phyloP scores from a whole-genome alignment of 495 filamentous ascomycete genomes.

The Tirmania nivea region DNA sequence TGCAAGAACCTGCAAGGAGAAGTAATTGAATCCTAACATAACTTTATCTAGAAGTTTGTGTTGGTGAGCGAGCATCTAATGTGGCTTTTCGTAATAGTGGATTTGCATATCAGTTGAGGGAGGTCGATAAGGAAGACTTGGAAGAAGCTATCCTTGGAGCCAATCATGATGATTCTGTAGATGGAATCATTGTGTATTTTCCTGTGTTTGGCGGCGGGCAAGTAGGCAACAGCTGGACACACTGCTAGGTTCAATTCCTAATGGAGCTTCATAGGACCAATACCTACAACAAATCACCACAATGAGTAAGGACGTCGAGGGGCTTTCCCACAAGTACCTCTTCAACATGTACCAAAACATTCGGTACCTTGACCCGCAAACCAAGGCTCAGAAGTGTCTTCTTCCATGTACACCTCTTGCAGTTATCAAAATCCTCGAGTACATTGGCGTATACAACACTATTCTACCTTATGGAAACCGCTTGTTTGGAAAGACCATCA shows the following conservation, averaged over 20 bases:
- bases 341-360: constrained; percentile 99
- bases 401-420: constrained; percentile 90
- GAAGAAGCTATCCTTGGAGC: constrained; percentile 68
- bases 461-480: constrained; percentile 85
- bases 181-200: constrained; percentile 97
- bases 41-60: neutral
- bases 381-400: constrained; percentile 64
- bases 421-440: constrained; percentile 86
- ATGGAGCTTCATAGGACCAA: constrained; percentile 47
- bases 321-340: constrained; percentile 77
- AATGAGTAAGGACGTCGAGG: constrained; percentile 82
- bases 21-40: constrained; percentile 36
- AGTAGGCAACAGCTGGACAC: neutral
- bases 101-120: constrained; percentile 64
- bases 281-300: constrained; percentile 92
- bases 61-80: neutral
- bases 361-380: constrained; percentile 62
- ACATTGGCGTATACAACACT: constrained; percentile 90
- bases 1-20: constrained; percentile 82
- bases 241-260: constrained; percentile 21
- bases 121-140: constrained; percentile 63
- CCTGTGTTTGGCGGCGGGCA: constrained; percentile 51
- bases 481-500: constrained; percentile 74
- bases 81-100: constrained; percentile 34
- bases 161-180: constrained; percentile 52